Evolutionary conservation across 805 yeast species (phyloP), one percentile per base, ranked within the genome.

Genomic region (Lachancea lanzarotensis): DNA sequence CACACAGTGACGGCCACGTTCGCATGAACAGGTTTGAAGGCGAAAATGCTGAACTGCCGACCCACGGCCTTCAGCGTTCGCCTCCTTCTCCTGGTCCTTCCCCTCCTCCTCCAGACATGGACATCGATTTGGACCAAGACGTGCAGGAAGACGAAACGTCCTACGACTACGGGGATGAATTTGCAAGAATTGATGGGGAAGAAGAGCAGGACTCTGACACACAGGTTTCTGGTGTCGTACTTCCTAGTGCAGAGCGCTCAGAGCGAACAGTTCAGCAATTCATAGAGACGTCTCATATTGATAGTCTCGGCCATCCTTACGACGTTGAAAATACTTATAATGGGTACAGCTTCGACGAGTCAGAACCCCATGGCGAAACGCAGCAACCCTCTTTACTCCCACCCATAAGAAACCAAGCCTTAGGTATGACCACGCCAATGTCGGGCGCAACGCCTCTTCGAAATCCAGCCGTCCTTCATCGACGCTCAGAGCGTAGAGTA

Each of bases 61-160:
- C 19, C 7, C 17, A 5, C 4, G 15, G 35, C 8, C 35, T 17
- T 7, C 20, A 29, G 19, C 16, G 18, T 16, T 7, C 27, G 13
- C 13, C 8, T 6, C 8, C 25, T 6, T 6, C 4, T 15, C 17
- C 32, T 12, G 32, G 16, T 4, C 30, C 16, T 2, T 26, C 37
- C 13, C 31, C 45, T 13, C 18, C 38, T 6, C 38, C 42, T 9
- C 38, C 42, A 20, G 29, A 43, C 31, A 40, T 55, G 39, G 38
- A 46, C 19, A 17, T 45, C 4, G 74, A 75, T 51, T 55, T 73
- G 38, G 82, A 78, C 58, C 79, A 72, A 5, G 68, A 69, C 2
- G 54, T 75, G 71, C 42, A 32, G 46, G 71, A 70, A 9, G 74
- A 70, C 46, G 64, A 60, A 25, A 41, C 39, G 35, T 59, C 67